phyloP scores from a whole-genome alignment of 2,329 filamentous ascomycete genomes.

The Ceratocystis papillata region DNA sequence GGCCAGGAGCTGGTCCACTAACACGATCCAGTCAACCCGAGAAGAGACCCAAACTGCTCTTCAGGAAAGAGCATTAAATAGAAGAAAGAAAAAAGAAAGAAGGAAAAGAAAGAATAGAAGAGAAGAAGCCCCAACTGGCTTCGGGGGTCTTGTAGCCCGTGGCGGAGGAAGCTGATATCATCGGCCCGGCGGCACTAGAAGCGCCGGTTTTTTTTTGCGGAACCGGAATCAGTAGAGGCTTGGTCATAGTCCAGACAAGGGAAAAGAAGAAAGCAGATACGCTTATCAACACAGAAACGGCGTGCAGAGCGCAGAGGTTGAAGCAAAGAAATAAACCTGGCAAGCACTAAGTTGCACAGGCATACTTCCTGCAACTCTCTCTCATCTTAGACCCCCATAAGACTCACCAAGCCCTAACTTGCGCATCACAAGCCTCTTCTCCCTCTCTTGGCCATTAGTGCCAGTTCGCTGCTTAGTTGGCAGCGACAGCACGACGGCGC shows the following conservation, averaged over 20 bases:
- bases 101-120: slow-evolving; percentile 9
- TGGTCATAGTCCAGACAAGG: neutral
- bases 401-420: neutral
- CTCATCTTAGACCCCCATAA: no score
- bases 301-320: neutral
- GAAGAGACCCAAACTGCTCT: slow-evolving; percentile 8
- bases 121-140: neutral
- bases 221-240: neutral
- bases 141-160: neutral
- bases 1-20: neutral
- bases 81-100: slow-evolving; percentile 5
- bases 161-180: neutral
- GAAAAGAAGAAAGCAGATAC: neutral
- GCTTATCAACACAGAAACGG: no score
- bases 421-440: neutral
- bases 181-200: neutral
- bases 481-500: slow-evolving; percentile 17
- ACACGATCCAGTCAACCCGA: neutral
- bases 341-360: no score
- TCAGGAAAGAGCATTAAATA: neutral
- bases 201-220: neutral
- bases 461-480: slow-evolving; percentile 11
- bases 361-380: no score
- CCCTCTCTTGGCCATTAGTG: neutral
- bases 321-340: neutral